Evolutionary conservation across 345 rosid genomes (phyloP), one percentile per base, ranked within the genome.

Genomic region (Luvunga scandens): DNA sequence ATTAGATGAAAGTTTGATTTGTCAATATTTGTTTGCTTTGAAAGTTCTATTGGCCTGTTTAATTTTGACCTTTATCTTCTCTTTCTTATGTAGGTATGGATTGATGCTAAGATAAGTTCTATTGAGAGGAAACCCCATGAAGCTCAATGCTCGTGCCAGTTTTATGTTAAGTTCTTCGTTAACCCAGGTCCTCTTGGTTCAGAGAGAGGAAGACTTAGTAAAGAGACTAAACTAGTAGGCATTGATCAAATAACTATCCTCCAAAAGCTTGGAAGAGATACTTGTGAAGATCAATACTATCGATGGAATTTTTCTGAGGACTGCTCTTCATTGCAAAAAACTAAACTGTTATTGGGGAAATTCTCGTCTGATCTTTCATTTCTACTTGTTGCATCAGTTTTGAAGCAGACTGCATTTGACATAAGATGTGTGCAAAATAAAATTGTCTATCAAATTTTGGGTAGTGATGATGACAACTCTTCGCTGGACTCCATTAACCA

Each of bases 51-150:
- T 27, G 22, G 27, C 56, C 42, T 66, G 36, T 38, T 71, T 64
- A 6, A 61, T 10, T 69, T 61, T 65, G 64, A 71, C 53, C 33
- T 68, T 39, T 21, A 9, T 21, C n/a, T 73, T 75, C 25, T 74
- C 16, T 80, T 77, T 84, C 42, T 77, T 24, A 24, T 75, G 22
- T 73, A 92, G 96, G 93, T 91, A 18, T 92, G 90, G 97, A 69
- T 89, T 72, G 97, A 95, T 89, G 99, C 91, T 75, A 88, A 80
- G 79, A 92, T 93, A 80, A 87, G 82, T 75, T 90, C 96, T 13
- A 85, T 95, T 28, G 87, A 92, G 90, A 88, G 99, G 80, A 89
- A 82, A 83, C 94, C 90, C 69, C 98, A 93, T 71, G 90, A 84
- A 64, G 64, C 84, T 18, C 80, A 84, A 53, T 95, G 98, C 82